Conservation (phyloP, 1,139 yeast genomes). For the Yamadazyma mexicana region DNA sequence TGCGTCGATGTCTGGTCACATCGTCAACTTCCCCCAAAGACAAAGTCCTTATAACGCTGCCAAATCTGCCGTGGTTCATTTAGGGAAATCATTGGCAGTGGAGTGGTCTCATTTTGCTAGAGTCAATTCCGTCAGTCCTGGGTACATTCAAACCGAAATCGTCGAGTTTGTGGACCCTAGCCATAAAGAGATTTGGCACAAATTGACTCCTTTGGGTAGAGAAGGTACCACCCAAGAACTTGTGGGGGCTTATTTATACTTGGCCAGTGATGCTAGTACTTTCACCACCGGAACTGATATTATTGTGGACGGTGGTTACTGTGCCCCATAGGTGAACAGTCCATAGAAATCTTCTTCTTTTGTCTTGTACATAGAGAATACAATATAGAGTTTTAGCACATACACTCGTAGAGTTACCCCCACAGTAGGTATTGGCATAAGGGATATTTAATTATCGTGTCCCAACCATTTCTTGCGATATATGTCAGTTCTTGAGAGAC, state of each 20-base stretch:
- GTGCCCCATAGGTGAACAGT: conserved; percentile 33
- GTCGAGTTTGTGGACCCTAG: conserved; percentile 43
- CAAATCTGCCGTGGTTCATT: conserved; percentile 82
- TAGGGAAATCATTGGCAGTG: conserved; percentile 73
- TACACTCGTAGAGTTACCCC: no score
- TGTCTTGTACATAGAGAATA: no score
- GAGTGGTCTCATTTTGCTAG: conserved; percentile 84
- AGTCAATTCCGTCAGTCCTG: conserved; percentile 80
- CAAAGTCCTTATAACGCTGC: conserved; percentile 86
- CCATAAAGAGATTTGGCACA: conserved; percentile 35
- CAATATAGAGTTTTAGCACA: no score
- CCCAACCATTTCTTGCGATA: neutral
- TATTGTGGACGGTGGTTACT: conserved; percentile 86
- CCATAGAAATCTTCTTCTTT: no score
- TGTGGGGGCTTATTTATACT: conserved; percentile 78
- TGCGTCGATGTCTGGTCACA: conserved; percentile 84
- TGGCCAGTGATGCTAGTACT: conserved; percentile 78
- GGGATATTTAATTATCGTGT: neutral
- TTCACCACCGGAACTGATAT: conserved; percentile 84
- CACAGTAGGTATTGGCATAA: no score
- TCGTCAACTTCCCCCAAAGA: conserved; percentile 80
- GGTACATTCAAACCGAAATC: conserved; percentile 64
- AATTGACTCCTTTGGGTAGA: conserved; percentile 72
- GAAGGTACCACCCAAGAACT: conserved; percentile 80
- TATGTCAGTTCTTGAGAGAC: neutral